These are phyloP conservation scores for Chlorophyllum brunneum DNA, from an alignment of 768 basidiomycete genomes.

Conservation along the genomic window DNA sequence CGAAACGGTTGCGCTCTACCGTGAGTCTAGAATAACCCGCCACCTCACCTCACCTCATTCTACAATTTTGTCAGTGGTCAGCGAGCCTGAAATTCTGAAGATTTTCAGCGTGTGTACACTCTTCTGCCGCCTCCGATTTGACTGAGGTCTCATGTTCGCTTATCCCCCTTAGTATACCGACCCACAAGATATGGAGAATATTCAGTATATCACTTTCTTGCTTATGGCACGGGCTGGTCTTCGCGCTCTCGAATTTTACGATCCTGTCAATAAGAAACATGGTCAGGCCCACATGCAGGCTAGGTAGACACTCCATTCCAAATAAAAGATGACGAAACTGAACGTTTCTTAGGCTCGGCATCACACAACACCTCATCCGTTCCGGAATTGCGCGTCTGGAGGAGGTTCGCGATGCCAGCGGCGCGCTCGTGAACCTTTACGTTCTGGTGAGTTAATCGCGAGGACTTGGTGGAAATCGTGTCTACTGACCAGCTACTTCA, in stretches of 20 bases:
- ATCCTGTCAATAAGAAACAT: constrained; percentile 77
- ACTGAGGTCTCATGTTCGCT: background rate
- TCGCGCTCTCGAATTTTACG: constrained; percentile 77
- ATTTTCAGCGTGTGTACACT: constrained; percentile 65
- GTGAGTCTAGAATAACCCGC: constrained; percentile 37
- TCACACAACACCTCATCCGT: constrained; percentile 74
- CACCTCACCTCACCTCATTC: background rate
- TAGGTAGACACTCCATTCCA: constrained; percentile 42
- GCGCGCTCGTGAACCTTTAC: constrained; percentile 63
- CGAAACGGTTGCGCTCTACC: constrained; percentile 79
- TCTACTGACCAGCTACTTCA: constrained; percentile 4
- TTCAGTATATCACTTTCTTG: constrained; percentile 79
- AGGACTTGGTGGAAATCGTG: background rate
- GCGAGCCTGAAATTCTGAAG: constrained; percentile 70
- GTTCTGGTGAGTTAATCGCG: constrained; percentile 48
- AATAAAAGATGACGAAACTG: background rate
- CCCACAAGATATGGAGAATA: constrained; percentile 65
- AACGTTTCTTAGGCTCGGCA: constrained; percentile 57
- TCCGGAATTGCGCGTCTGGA: constrained; percentile 69
- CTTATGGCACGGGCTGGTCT: constrained; percentile 85
- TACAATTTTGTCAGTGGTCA: constrained; percentile 46
- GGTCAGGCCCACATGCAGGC: constrained; percentile 92
- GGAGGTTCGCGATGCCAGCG: constrained; percentile 55
- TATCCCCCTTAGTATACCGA: constrained; percentile 51
- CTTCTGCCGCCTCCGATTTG: background rate